Percentiles rank a stretch among this genome's conserved stretches.
Conservation (phyloP, 805 yeast species). For the Cyberlindnera euphorbiiphila region DNA sequence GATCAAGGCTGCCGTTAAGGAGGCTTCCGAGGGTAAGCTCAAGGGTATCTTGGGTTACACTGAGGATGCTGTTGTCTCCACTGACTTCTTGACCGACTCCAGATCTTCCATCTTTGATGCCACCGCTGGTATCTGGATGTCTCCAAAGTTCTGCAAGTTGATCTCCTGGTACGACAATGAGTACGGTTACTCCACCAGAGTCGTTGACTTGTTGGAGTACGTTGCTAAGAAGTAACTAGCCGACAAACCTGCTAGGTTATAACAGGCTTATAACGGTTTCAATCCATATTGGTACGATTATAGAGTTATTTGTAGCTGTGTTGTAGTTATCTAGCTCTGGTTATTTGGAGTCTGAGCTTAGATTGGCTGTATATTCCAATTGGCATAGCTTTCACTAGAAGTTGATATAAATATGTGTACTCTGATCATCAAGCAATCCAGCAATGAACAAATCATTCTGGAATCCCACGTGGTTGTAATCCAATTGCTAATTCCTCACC, state of each 20-base stretch:
- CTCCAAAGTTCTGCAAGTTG: constrained; percentile 86
- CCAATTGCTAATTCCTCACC: no score
- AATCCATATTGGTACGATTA: constrained; percentile 12
- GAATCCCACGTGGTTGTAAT: no score
- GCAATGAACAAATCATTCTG: no score
- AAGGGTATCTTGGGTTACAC: constrained; percentile 88
- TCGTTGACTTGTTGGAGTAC: constrained; percentile 82
- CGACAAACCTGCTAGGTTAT: constrained; percentile 2
- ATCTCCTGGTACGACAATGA: constrained; percentile 96
- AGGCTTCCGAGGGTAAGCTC: constrained; percentile 71
- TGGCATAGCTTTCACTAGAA: no score
- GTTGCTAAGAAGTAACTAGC: constrained; percentile 43
- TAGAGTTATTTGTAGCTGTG: constrained; percentile 5
- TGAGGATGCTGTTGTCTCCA: constrained; percentile 86
- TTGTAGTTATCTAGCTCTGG: not conserved
- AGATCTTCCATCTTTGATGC: constrained; percentile 90
- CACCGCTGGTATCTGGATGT: constrained; percentile 83
- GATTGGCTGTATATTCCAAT: no score
- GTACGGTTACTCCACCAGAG: constrained; percentile 95
- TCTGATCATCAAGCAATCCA: no score
- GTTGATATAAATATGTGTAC: no score
- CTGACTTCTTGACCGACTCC: constrained; percentile 80
- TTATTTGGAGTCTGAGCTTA: not conserved
- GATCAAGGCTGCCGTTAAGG: constrained; percentile 72
- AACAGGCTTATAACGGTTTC: constrained; percentile 12